Evolutionary conservation across 2,329 filamentous ascomycete species (phyloP).

Genomic region (Paecilomyces niveus): DNA sequence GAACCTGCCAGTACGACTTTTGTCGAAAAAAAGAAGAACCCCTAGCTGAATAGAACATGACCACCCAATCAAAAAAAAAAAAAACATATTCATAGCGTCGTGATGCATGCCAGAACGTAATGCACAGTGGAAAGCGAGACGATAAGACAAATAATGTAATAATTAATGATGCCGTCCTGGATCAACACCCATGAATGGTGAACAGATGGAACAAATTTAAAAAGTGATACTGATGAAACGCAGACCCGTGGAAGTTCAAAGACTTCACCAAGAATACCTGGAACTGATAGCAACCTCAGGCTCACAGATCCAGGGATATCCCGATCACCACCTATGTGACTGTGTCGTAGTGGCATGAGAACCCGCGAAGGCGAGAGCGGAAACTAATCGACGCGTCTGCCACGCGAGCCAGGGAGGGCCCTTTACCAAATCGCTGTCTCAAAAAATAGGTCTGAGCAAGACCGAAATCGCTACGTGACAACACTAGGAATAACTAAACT

Average conservation of each 20-base stretch:
- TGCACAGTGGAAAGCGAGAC: background rate
- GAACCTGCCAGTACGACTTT: background rate
- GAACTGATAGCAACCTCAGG: background rate
- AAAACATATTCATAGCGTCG: background rate
- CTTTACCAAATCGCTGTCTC: slow-evolving; percentile 8
- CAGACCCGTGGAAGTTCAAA: background rate
- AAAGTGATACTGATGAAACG: background rate
- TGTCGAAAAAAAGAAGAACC: background rate
- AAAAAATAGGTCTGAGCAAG: slow-evolving; percentile 7
- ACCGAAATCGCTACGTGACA: background rate
- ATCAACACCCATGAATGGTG: background rate
- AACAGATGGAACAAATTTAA: background rate
- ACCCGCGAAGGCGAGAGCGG: background rate
- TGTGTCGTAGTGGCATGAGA: background rate
- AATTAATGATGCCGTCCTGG: background rate
- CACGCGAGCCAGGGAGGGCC: slow-evolving; percentile 4
- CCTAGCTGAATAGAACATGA: background rate
- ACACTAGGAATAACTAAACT: slow-evolving; percentile 1
- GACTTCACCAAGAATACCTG: background rate
- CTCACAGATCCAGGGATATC: background rate
- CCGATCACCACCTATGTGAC: background rate
- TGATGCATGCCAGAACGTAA: background rate
- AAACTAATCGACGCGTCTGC: background rate
- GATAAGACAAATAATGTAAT: background rate
- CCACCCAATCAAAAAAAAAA: background rate